Conservation (phyloP, 2,329 filamentous ascomycete species). For the Cordyceps sp. region DNA sequence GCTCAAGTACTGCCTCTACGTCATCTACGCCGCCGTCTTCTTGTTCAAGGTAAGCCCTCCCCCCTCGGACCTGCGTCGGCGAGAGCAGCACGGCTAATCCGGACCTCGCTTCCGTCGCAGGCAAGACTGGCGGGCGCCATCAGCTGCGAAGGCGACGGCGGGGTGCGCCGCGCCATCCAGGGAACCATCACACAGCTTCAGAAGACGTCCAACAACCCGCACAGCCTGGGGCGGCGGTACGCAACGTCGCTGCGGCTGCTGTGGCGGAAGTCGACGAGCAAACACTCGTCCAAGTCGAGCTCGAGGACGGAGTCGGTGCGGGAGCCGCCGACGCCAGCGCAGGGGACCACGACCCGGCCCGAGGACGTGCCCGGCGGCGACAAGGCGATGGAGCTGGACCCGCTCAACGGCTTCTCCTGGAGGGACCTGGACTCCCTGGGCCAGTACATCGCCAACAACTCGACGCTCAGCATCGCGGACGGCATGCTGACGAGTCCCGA, state of each 20-base stretch:
- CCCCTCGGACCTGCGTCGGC: no score
- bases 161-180: constrained; percentile 38
- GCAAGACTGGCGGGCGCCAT: constrained; percentile 43
- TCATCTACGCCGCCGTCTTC: constrained; percentile 48
- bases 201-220: constrained; percentile 36
- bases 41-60: constrained; percentile 36
- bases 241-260: constrained; percentile 41
- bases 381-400: constrained; percentile 20
- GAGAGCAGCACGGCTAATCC: neutral
- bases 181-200: constrained; percentile 43
- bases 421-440: constrained; percentile 42
- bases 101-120: constrained; percentile 10
- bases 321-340: constrained; percentile 10
- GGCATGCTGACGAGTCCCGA: constrained; percentile 10
- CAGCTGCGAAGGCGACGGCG: constrained; percentile 33
- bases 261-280: constrained; percentile 29
- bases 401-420: constrained; percentile 42
- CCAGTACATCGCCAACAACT: constrained; percentile 25
- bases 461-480: constrained; percentile 7
- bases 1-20: constrained; percentile 43
- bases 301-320: constrained; percentile 2
- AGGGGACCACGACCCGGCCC: constrained; percentile 10
- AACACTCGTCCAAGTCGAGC: constrained; percentile 1
- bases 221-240: constrained; percentile 45
- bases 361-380: constrained; percentile 7